phyloP scores from a whole-genome alignment of 2,329 filamentous ascomycete genomes.

The Aaosphaeria pasadenensis region DNA sequence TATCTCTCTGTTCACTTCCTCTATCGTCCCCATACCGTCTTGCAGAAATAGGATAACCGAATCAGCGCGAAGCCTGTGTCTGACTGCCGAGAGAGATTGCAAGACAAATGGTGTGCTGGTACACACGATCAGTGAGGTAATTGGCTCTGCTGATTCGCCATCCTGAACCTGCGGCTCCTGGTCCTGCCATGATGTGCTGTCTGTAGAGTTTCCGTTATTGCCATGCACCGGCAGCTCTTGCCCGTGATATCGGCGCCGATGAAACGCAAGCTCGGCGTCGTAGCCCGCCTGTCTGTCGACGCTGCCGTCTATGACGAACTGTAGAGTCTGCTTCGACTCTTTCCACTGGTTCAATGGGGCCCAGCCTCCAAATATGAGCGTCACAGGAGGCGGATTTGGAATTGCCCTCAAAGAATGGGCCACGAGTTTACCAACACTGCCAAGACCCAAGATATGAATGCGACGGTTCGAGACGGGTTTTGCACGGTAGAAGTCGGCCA shows the following conservation, averaged over 20 bases:
- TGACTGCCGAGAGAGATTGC: slow-evolving; percentile 63
- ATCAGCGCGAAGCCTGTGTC: slow-evolving; percentile 62
- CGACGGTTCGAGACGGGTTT: slow-evolving; percentile 24
- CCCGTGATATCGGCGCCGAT: slow-evolving; percentile 37
- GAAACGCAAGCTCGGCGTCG: slow-evolving; percentile 44
- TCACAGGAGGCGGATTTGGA: slow-evolving; percentile 66
- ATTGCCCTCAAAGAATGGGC: slow-evolving; percentile 67
- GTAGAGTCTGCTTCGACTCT: slow-evolving; percentile 42
- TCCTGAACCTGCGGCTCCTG: slow-evolving; percentile 5
- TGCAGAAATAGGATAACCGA: slow-evolving; percentile 76
- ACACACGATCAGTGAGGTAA: slow-evolving; percentile 73
- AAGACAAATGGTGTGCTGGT: slow-evolving; percentile 71
- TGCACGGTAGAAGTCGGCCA: slow-evolving; percentile 32
- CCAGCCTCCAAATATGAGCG: slow-evolving; percentile 69
- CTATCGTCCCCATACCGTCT: slow-evolving; percentile 80
- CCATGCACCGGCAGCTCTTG: slow-evolving; percentile 18
- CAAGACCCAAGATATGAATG: slow-evolving; percentile 70
- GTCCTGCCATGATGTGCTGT: slow-evolving; percentile 1
- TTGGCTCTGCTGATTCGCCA: slow-evolving; percentile 45
- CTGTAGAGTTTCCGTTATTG: not conserved
- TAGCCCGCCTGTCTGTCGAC: slow-evolving; percentile 40
- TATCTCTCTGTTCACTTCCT: slow-evolving; percentile 67
- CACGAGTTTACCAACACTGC: slow-evolving; percentile 77
- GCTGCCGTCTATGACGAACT: slow-evolving; percentile 45
- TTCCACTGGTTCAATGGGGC: slow-evolving; percentile 47